Evolutionary conservation across 495 filamentous ascomycete genomes (phyloP).

Genomic region (Bombardia bombarda): DNA sequence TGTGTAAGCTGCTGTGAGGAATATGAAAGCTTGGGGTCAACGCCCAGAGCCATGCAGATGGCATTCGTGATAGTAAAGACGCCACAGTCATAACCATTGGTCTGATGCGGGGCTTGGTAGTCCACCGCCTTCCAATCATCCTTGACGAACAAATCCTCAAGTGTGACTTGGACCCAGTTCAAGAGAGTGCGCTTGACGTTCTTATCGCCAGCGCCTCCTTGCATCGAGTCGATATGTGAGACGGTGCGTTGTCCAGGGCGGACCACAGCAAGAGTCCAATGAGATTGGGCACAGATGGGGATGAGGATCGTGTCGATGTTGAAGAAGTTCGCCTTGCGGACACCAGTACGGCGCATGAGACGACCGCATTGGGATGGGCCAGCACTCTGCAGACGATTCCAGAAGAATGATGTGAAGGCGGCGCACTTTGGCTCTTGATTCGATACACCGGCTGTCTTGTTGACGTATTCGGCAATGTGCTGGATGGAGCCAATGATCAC

Average conservation of each 20-base stretch:
- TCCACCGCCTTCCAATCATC: slow-evolving; percentile 54
- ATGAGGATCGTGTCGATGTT: slow-evolving; percentile 38
- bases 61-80: slow-evolving; percentile 71
- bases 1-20: slow-evolving; percentile 45
- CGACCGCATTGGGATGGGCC: slow-evolving; percentile 32
- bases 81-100: slow-evolving; percentile 72
- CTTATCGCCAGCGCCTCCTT: slow-evolving; percentile 16
- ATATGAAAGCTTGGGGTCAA: slow-evolving; percentile 52
- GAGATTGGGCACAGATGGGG: slow-evolving; percentile 33
- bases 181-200: slow-evolving; percentile 11
- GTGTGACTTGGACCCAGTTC: slow-evolving; percentile 50
- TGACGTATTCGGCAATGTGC: slow-evolving; percentile 52
- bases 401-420: slow-evolving; percentile 69
- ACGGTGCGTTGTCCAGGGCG: slow-evolving; percentile 54
- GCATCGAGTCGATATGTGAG: slow-evolving; percentile 69
- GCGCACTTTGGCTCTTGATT: slow-evolving; percentile 53
- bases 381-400: slow-evolving; percentile 45
- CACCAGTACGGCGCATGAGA: slow-evolving; percentile 20
- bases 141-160: slow-evolving; percentile 48
- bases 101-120: slow-evolving; percentile 46
- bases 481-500: slow-evolving; percentile 63
- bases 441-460: slow-evolving; percentile 38
- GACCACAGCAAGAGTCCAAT: slow-evolving; percentile 66
- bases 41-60: slow-evolving; percentile 56
- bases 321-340: slow-evolving; percentile 32